Base-by-base conservation (phyloP, 106 monocot genomes). In the Acorus gramineus region DNA sequence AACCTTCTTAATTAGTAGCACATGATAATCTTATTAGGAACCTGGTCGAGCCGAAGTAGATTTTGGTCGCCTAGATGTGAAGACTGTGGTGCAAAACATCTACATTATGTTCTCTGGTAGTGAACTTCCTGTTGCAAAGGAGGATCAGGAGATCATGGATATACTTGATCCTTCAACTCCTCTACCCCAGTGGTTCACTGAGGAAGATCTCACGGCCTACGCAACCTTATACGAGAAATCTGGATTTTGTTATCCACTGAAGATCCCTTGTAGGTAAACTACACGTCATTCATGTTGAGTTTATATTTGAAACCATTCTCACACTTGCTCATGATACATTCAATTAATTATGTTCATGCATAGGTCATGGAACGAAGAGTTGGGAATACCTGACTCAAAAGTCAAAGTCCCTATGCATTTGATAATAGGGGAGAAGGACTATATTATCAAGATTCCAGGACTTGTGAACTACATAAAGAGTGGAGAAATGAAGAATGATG, bases 101-200 rank as follows among this genome's bases (percentile, higher is more conserved):
- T 74, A 79, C 65, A 74, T 79, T 11, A 64, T 79, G 42, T 79
- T 79, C 74, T 73, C 79, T 5, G 47, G 68, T 7, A 73, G 58
- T 11, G 60, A 79, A 42, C 14, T 69, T 42, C 79, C 74, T 0
- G 56, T 51, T 7, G 79, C 79, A 5, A 44, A 11, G 6, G 73
- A 79, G 48, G 69, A 69, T 47, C 69, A 79, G 49, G 79, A 74
- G 65, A 60, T 79, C 52, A 73, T 79, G 79, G 79, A 79, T 55
- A 51, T 79, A 28, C 69, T 79, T 7, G 73, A 79, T 45, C 58
- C 73, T 10, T 62, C 73, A 2, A 54, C 62, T 46, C 79, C 79
- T 48, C 56, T 73, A 14, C 73, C 78, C 3, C 3, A 47, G 3
- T 78, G 78, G 68, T 69, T 78, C 53, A 56, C 8, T 53, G 28